A percentile compares a stretch with the other conserved stretches of the same genome.
Conservation (phyloP, 129 eudicot species). For the Flaveria ramosissima region DNA sequence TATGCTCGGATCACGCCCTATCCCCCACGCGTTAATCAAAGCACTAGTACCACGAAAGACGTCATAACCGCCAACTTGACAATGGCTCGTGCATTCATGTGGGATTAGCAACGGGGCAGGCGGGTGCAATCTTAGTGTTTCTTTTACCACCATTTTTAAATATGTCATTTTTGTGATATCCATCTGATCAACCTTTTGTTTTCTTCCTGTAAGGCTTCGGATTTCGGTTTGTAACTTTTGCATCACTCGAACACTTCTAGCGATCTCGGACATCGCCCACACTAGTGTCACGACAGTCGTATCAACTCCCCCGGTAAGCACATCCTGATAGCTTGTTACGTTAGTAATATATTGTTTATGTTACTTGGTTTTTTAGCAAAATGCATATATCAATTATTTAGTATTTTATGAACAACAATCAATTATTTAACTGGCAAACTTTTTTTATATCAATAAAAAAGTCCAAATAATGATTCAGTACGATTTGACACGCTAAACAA, state of each 20-base stretch:
- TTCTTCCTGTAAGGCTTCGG: constrained; percentile 23
- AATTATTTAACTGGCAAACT: no score
- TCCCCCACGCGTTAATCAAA: constrained; percentile 52
- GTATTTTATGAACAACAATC: no score
- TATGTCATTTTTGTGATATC: constrained; percentile 57
- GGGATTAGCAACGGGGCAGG: constrained; percentile 48
- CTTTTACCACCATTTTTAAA: constrained; percentile 62
- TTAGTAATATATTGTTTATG: neutral
- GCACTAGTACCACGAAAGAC: constrained; percentile 42
- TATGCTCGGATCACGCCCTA: constrained; percentile 42
- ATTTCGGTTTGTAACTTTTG: constrained; percentile 52
- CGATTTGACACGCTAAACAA: no score
- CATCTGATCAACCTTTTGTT: constrained; percentile 14
- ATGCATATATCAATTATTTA: no score
- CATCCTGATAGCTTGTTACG: constrained; percentile 10
- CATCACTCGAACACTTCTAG: constrained; percentile 41
- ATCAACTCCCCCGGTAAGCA: constrained; percentile 48
- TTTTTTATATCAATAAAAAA: no score
- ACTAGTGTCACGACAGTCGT: constrained; percentile 46
- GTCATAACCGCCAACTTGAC: constrained; percentile 43
- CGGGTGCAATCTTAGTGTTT: constrained; percentile 51
- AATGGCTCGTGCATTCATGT: constrained; percentile 22
- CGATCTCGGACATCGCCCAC: constrained; percentile 78
- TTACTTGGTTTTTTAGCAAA: no score
- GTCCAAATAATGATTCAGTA: no score